Evolutionary conservation across 805 yeast species (phyloP), one percentile per base, ranked within the genome.

Genomic region (Wickerhamomyces ciferrii): DNA sequence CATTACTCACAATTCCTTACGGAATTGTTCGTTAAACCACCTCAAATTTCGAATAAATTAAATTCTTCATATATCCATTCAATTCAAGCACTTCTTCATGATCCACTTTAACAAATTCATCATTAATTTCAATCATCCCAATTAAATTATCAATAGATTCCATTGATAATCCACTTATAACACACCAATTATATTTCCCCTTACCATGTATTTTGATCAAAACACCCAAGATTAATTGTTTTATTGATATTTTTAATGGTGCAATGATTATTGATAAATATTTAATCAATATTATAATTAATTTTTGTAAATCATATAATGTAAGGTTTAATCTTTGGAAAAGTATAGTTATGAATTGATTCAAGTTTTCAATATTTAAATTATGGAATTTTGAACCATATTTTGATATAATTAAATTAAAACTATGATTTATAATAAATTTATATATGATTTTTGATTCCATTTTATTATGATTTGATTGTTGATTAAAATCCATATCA

Each of bases 271-370:
- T 41, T 5, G 38, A 25, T 14, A 37, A 13, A 18, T 18, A 42
- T 17, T 45, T 20, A 6, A 38, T 35, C 39, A 45, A 23, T 29
- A 45, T 24, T n/a, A 45, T 42, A 19, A 45, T 11, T 14, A 45
- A 34, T 29, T 32, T 45, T 34, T 42, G 45, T 15, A 29, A 45
- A 25, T 42, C 36, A 7, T 1, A 4, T 15, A 45, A 13, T 19
- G 39, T 37, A 7, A 42, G 5, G 3, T 31, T 25, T 7, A 29
- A 32, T 23, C 44, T 29, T 21, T 29, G 34, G 5, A 41, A 45
- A 4, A 45, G 13, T 1, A 13, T 25, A 3, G 21, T 23, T 9
- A 38, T 32, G n/a, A 45, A 45, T 5, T 29, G 11, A 18, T 45
- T 42, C 2, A 41, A 20, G 5, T 36, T 36, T 9, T 10, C 17